A percentile compares a stretch with the other conserved stretches of the same genome.
These are phyloP conservation scores for Agaricus blazei DNA, from an alignment of 768 basidiomycete species.

Conservation along the genomic window DNA sequence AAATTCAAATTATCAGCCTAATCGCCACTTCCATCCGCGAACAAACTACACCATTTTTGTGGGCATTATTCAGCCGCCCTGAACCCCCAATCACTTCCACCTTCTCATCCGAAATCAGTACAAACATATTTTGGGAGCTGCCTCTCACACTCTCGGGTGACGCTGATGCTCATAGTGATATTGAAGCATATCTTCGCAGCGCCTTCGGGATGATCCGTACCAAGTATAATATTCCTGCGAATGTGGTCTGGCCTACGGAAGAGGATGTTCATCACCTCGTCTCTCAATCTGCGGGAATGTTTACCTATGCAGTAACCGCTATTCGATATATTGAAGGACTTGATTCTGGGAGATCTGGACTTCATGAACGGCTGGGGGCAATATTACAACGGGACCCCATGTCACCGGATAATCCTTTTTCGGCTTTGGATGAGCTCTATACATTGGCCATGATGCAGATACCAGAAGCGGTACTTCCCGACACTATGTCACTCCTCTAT, in stretches of 20 bases:
- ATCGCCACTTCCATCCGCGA: too few relatives aligned
- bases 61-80: too few relatives aligned
- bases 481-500: neutral
- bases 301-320: neutral
- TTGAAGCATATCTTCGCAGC: slow-evolving; percentile 13
- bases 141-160: slow-evolving; percentile 6
- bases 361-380: neutral
- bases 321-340: neutral
- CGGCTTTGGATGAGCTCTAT: neutral
- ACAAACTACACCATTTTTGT: too few relatives aligned
- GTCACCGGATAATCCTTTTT: neutral
- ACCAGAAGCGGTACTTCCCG: neutral
- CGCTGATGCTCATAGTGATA: slow-evolving; percentile 11
- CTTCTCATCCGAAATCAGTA: slow-evolving; percentile 1
- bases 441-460: neutral
- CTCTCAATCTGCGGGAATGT: neutral
- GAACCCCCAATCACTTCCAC: neutral
- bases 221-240: neutral
- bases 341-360: neutral
- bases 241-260: neutral
- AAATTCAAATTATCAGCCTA: too few relatives aligned
- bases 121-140: neutral
- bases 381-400: neutral
- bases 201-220: slow-evolving; percentile 9
- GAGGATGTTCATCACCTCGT: neutral